Evolutionary conservation across 345 rosid species (phyloP), one percentile per base, ranked within the genome.

Genomic region (Erucastrum elatum): DNA sequence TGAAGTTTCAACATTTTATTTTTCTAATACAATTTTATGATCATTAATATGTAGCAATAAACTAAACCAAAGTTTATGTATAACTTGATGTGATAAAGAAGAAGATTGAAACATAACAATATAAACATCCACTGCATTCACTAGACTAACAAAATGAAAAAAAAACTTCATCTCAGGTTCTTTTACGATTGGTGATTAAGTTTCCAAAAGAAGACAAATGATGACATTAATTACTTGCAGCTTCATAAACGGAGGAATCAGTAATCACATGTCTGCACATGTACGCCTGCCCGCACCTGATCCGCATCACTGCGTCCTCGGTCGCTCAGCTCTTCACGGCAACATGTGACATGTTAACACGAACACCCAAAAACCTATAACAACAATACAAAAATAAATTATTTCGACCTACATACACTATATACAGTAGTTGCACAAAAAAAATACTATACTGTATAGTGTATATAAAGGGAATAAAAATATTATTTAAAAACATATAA

Each of bases 311-410:
- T 53, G 59, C 59, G 25, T 44, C 61, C 44, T 77, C 37, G 46
- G 73, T 68, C 68, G 53, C 64, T 12, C 41, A 61, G 53, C 64
- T 12, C 41, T 39, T 66, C 46, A 59, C 10, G 49, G 46, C 1
- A 77, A 70, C 70, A 26, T 78, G 72, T 72, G 21, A 72, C 82
- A 78, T 80, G 66, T 68, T 29, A 34, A 69, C 77, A 83, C 71
- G 44, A 67, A 58, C 66, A 27, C 61, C 35, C 44, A 51, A 66
- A 44, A 71, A 39, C 2, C 8, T 13, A 31, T 62, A 62, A 30
- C 27, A 62, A 30, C 27, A 31, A 27, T 2, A 35, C 2, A 27
- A 61, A 26, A 5, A 12, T 3, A 5, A 29, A 11, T 21, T 21
- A 0, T 27, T 61, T 41, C 41, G 29, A 61, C 41, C 63, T 68